These are phyloP conservation scores for Mimosa pudica DNA, from an alignment of 306 rosid genomes.

Conservation along the genomic window DNA sequence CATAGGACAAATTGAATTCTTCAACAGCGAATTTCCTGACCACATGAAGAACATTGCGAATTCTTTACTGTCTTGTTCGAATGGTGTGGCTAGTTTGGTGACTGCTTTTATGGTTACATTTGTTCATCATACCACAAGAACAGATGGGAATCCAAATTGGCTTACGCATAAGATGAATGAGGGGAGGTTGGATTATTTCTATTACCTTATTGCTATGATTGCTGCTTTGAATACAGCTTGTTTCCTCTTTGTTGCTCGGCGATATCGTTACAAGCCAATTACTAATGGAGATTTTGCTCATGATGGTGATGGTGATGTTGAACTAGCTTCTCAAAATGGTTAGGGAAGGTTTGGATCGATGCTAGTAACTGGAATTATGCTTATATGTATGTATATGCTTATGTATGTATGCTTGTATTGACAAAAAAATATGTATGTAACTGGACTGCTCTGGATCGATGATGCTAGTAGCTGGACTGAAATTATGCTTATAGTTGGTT, in stretches of 20 bases:
- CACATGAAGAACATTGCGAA: constrained; percentile 70
- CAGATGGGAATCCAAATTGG: constrained; percentile 55
- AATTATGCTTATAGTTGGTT: too few relatives aligned
- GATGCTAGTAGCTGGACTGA: too few relatives aligned
- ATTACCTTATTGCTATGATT: constrained; percentile 53
- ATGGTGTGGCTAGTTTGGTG: constrained; percentile 50
- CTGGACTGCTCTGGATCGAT: too few relatives aligned
- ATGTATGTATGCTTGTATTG: too few relatives aligned
- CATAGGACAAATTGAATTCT: constrained; percentile 64
- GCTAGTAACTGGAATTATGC: too few relatives aligned
- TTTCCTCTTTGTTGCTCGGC: constrained; percentile 46
- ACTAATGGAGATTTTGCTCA: neutral
- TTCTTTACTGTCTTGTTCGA: constrained; percentile 48
- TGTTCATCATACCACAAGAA: constrained; percentile 51
- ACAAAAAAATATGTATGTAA: too few relatives aligned
- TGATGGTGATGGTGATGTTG: neutral
- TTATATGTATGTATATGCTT: neutral
- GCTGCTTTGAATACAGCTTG: constrained; percentile 44
- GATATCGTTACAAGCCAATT: constrained; percentile 53
- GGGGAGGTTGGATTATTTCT: constrained; percentile 72
- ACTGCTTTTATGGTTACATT: constrained; percentile 37
- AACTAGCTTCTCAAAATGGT: neutral
- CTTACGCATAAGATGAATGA: constrained; percentile 54
- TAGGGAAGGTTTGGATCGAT: neutral
- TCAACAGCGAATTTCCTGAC: constrained; percentile 64